Base-by-base conservation (phyloP, 108 stramenopile species). In the Tribonema minus region DNA sequence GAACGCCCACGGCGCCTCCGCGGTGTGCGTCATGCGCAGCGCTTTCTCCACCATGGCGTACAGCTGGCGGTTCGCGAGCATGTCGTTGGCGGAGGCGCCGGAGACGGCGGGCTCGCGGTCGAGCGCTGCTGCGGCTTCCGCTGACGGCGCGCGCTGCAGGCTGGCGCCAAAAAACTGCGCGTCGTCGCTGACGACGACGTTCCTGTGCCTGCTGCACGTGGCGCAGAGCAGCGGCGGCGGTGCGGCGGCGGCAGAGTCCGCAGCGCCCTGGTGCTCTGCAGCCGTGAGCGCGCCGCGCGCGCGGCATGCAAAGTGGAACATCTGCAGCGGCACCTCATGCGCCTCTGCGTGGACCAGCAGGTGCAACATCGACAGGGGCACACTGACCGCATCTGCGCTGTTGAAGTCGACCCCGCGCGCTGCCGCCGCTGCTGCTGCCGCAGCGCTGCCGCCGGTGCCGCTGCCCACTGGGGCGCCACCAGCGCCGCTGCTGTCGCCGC, bases 301-400 rank as follows among this genome's bases (percentile, higher is more conserved):
- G n/a, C n/a, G n/a, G n/a, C n/a, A n/a, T n/a, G 72, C 72, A 33
- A 64, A 64, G 46, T 76, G 75, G n/a, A 76, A 58, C 64, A 67
- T 76, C 39, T 61, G 64, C 30, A 76, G 75, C 12, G 65, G 75
- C 29, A 61, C 58, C 32, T 64, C 64, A 9, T 41, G 54, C 58
- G 64, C 64, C 27, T 76, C 66, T 3, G 66, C 75, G 46, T 76
- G 75, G 25, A 76, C 75, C 27, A 76, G 61, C 15, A 76, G 32
- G 46, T 76, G 61, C 27, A 65, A 30, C 32, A 76, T 59, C 58
- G 64, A 46, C 1, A 54, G 32, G 20, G 64, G 75, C 1, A 76
- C 66, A 26, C 3, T n/a, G 3, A 40, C 31, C 61, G 2, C 15
- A 12, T 15, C 62, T 63, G 62, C 62, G 31, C 30, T 33, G 32